Conservation (phyloP, 257 asterid genomes). For the Nicotiana tomentosiformis region DNA sequence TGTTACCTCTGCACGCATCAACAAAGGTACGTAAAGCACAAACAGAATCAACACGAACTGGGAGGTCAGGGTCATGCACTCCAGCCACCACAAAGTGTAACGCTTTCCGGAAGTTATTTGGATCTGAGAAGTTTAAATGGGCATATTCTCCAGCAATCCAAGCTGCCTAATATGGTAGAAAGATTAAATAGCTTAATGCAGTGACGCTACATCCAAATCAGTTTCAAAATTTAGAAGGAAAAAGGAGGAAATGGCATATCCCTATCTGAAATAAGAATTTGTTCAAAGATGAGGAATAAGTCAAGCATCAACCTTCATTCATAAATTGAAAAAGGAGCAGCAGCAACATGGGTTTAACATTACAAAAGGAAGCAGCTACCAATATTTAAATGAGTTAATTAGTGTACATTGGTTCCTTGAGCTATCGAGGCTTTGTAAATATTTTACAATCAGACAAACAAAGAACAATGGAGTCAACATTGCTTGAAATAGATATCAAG, state of each 20-base stretch:
- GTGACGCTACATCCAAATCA: no score
- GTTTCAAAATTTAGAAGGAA: no score
- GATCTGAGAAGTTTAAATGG: constrained; percentile 68
- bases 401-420: neutral
- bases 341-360: neutral
- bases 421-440: no score
- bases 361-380: neutral
- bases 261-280: no score
- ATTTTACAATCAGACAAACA: no score
- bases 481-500: no score
- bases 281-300: neutral
- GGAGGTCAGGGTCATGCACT: constrained; percentile 96
- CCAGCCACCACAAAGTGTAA: constrained; percentile 89
- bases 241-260: no score
- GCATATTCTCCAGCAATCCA: constrained; percentile 99
- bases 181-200: neutral
- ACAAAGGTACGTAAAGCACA: constrained; percentile 90
- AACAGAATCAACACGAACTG: constrained; percentile 97
- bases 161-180: constrained; percentile 63
- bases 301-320: neutral
- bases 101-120: constrained; percentile 80
- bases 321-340: neutral
- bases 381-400: neutral
- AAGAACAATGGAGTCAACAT: no score
- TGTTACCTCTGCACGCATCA: constrained; percentile 86